phyloP scores from a whole-genome alignment of 257 asterid species.

The Lantana camara region DNA sequence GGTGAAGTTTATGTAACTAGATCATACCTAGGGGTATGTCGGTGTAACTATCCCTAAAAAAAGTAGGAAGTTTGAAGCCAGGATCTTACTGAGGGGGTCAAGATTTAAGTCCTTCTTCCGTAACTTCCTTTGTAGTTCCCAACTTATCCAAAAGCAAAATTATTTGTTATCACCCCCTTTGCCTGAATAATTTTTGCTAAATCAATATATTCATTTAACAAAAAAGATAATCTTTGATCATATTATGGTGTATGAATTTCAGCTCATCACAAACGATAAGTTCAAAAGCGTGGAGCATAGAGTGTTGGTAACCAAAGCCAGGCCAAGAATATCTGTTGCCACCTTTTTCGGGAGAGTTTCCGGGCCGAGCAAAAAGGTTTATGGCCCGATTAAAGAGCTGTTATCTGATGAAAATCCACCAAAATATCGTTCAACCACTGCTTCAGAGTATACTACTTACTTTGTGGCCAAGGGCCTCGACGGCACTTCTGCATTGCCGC shows the following conservation, averaged over 20 bases:
- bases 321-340: constrained; percentile 48
- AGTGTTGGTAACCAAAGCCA: constrained; percentile 30
- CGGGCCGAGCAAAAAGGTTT: constrained; percentile 15
- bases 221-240: background rate
- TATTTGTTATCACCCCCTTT: too few species aligned
- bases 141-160: too few species aligned
- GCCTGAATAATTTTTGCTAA: too few species aligned
- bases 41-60: too few species aligned
- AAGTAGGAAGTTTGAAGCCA: too few species aligned
- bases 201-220: too few species aligned
- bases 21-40: too few species aligned
- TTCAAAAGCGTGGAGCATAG: constrained; percentile 40
- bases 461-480: constrained; percentile 28
- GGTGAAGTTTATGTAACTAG: too few species aligned
- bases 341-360: constrained; percentile 33
- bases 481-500: constrained; percentile 33
- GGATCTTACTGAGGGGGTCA: too few species aligned
- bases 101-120: too few species aligned
- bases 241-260: background rate
- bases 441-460: constrained; percentile 27
- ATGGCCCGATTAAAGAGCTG: constrained; percentile 39
- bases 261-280: constrained; percentile 39
- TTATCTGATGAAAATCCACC: constrained; percentile 32
- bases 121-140: too few species aligned
- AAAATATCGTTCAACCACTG: constrained; percentile 30